Evolutionary conservation across 2,329 filamentous ascomycete genomes (phyloP).

Genomic region (Cercospora citrullina): DNA sequence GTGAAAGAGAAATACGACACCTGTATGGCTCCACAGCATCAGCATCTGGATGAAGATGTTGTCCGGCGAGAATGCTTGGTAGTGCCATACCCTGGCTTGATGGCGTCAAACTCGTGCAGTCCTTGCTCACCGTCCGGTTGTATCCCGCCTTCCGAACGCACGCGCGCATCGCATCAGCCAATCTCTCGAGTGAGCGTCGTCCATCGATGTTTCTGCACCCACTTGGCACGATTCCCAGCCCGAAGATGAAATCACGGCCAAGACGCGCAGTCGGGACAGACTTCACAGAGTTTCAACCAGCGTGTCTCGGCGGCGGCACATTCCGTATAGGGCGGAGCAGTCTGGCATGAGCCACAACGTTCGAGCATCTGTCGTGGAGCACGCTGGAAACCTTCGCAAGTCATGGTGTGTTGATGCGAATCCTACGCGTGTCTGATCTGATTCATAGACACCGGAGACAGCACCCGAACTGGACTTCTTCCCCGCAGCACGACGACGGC

Average conservation of each 20-base stretch:
- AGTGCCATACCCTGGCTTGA: background rate
- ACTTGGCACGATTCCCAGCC: background rate
- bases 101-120: constrained; percentile 10
- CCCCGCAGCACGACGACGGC: background rate
- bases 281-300: constrained; percentile 7
- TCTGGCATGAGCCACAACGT: background rate
- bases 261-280: constrained; percentile 9
- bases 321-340: background rate
- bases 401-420: constrained; percentile 5
- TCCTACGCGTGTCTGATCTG: background rate
- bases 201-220: background rate
- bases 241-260: constrained; percentile 4
- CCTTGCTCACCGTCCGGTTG: background rate
- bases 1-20: background rate
- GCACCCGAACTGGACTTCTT: background rate
- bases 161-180: background rate
- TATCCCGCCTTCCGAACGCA: constrained; percentile 1
- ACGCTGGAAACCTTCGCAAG: background rate
- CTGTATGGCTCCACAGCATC: background rate
- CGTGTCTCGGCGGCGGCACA: constrained; percentile 1
- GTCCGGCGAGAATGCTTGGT: background rate
- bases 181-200: background rate
- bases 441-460: background rate
- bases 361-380: background rate
- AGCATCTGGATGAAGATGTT: background rate